Evolutionary conservation across 2,329 filamentous ascomycete species (phyloP).

Genomic region (Ophiosphaerella korrae): DNA sequence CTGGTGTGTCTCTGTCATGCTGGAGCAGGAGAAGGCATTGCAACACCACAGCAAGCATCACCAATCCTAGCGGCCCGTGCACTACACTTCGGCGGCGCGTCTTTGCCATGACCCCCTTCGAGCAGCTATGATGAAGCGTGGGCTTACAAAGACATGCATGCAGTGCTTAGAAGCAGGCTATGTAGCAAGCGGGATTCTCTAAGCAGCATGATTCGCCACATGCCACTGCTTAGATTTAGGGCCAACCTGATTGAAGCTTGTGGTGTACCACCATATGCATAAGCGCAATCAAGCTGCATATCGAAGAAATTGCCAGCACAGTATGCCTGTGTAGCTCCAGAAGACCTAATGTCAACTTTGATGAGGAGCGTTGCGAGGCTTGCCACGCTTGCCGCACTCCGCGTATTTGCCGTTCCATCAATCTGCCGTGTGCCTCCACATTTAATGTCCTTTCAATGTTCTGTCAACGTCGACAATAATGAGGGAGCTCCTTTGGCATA

Average conservation of each 20-base stretch:
- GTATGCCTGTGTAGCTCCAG: background rate
- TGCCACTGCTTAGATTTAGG: background rate
- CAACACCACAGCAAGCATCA: slow-evolving; percentile 13
- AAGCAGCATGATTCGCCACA: background rate
- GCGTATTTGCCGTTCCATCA: background rate
- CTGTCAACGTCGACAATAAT: too few species aligned
- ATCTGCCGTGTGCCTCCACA: too few species aligned
- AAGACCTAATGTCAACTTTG: background rate
- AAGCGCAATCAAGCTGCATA: background rate
- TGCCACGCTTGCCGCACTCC: background rate
- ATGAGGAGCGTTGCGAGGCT: background rate
- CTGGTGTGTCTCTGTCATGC: background rate
- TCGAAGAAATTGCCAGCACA: background rate
- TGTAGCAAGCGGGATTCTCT: background rate
- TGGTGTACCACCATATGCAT: too few species aligned
- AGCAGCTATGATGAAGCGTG: background rate
- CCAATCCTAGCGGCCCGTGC: slow-evolving; percentile 12
- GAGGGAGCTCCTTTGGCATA: too few species aligned
- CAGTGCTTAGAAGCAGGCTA: background rate
- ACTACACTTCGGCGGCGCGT: background rate
- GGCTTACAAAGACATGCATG: background rate
- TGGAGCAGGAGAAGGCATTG: background rate
- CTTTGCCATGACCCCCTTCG: background rate
- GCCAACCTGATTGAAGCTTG: too few species aligned
- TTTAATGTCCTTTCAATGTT: too few species aligned